Base-by-base conservation (phyloP, 352 stramenopile species). In the Pythium folliculosum region DNA sequence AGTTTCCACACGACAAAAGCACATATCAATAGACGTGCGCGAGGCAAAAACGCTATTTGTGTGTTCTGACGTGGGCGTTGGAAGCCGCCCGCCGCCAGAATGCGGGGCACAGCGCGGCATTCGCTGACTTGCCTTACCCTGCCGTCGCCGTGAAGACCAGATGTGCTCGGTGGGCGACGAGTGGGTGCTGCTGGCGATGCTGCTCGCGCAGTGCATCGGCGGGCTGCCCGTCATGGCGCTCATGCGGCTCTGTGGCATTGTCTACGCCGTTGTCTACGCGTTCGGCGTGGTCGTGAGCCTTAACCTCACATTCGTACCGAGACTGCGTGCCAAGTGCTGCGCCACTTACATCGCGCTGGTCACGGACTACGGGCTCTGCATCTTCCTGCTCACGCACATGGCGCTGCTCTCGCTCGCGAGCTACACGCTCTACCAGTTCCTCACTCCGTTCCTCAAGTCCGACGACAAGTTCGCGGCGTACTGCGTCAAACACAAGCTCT, bases 111-210 rank as follows among this genome's bases (percentile, higher is more conserved):
- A 37, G 32, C 32, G 2, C 10, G 8, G 4, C 35, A 40, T 40
- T 12, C 27, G 3, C 35, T 40, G 3, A 40, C 35, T 40, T 40
- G 35, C 8, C 16, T 12, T 7, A 19, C 8, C 38, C 38, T 3
- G 2, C 10, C 38, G 16, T 10, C 10, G 3, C 16, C 38, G 16
- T 10, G 35, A 40, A 40, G 35, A 40, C 8, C 27, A 1, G 10
- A 40, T 84, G 77, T 84, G 77, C 45, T 71, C 77, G 40, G 63
- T 84, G 44, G 71, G 73, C 23, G 77, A 84, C 56, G 75, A 84
- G 47, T 84, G 72, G 65, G 74, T 80, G 69, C 70, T 82, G 30
- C 64, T 84, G 44, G 62, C 44, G 30, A 73, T 84, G 75, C 70
- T 84, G 27, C 44, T 73, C 32, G 50, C 80, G 17, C 73, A 84